These are phyloP conservation scores for Sisymbrium altissimum DNA, from an alignment of 345 rosid genomes.

Conservation along the genomic window DNA sequence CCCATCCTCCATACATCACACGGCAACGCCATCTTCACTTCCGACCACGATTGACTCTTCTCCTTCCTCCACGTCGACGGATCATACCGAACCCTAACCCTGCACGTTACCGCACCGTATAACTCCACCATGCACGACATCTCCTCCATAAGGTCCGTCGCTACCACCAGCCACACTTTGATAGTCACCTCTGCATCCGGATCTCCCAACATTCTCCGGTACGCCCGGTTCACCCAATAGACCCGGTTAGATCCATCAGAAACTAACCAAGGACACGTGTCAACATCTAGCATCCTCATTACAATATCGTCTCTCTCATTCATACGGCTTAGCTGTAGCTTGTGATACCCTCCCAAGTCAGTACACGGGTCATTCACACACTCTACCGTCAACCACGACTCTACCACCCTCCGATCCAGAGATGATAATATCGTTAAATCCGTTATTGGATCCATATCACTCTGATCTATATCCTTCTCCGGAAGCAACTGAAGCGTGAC, in stretches of 20 bases:
- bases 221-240: conserved; percentile 63
- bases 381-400: conserved; percentile 74
- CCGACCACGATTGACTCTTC: background rate
- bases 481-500: conserved; percentile 63
- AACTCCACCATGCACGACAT: conserved; percentile 28
- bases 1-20: conserved; percentile 75
- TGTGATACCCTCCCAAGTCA: conserved; percentile 27
- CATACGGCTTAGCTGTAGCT: conserved; percentile 34
- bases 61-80: conserved; percentile 40
- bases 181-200: conserved; percentile 11
- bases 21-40: conserved; percentile 40
- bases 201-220: conserved; percentile 43
- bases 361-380: conserved; percentile 51
- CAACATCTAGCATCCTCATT: conserved; percentile 47
- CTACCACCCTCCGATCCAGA: conserved; percentile 32
- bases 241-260: conserved; percentile 55
- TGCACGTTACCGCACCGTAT: conserved; percentile 51
- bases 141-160: conserved; percentile 35
- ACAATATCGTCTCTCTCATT: conserved; percentile 38
- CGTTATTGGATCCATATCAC: background rate
- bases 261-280: conserved; percentile 70
- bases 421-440: background rate
- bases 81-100: conserved; percentile 47
- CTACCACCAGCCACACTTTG: conserved; percentile 25
- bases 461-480: conserved; percentile 27